Percentiles rank a stretch among this genome's conserved stretches.
Evolutionary conservation across 2,329 filamentous ascomycete genomes (phyloP).

Genomic region (Diaporthe helianthi): DNA sequence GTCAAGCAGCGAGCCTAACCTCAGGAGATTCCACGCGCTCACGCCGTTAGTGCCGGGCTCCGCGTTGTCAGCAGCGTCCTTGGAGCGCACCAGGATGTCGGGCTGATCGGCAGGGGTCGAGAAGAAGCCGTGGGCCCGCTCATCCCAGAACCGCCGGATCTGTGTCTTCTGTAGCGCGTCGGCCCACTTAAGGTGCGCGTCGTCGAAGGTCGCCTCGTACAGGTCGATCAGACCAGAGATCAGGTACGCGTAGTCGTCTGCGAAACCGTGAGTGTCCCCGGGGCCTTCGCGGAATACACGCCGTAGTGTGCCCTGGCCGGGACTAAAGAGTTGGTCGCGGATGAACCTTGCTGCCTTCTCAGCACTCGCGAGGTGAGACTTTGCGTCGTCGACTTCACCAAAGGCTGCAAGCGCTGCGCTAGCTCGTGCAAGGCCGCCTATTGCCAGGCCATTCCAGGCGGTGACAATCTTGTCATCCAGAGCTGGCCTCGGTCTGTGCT

Average conservation of each 20-base stretch:
- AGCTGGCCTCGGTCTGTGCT: slow-evolving; percentile 73
- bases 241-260: slow-evolving; percentile 89
- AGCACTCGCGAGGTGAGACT: slow-evolving; percentile 68
- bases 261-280: slow-evolving; percentile 74
- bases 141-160: slow-evolving; percentile 76
- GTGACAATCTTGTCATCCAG: slow-evolving; percentile 86
- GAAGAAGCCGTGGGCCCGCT: slow-evolving; percentile 66
- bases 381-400: slow-evolving; percentile 63
- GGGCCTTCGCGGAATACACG: slow-evolving; percentile 74
- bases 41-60: slow-evolving; percentile 86
- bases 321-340: slow-evolving; percentile 73
- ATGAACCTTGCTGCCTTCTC: slow-evolving; percentile 74
- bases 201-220: slow-evolving; percentile 79
- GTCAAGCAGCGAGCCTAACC: slow-evolving; percentile 71
- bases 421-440: slow-evolving; percentile 76
- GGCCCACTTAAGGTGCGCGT: slow-evolving; percentile 76
- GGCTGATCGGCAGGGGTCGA: slow-evolving; percentile 66
- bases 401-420: slow-evolving; percentile 62
- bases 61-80: slow-evolving; percentile 88
- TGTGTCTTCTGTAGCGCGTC: slow-evolving; percentile 78
- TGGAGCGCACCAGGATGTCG: slow-evolving; percentile 79
- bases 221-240: slow-evolving; percentile 79
- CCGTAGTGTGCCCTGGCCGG: slow-evolving; percentile 65
- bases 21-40: slow-evolving; percentile 78
- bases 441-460: slow-evolving; percentile 85